These are phyloP conservation scores for Inga oerstediana DNA, from an alignment of 306 rosid species.

Conservation along the genomic window DNA sequence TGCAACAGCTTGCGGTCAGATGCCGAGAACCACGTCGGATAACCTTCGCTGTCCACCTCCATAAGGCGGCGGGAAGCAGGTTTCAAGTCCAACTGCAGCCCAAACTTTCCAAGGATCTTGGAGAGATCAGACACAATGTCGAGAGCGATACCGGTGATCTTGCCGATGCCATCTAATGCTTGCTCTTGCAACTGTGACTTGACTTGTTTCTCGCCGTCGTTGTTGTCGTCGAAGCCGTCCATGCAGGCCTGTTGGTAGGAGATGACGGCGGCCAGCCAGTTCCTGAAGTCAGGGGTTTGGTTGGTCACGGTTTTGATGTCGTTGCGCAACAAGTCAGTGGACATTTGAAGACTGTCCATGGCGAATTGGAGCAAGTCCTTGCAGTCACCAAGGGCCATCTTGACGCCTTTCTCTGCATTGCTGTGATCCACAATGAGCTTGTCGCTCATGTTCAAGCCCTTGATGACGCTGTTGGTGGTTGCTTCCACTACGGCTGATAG, in stretches of 20 bases:
- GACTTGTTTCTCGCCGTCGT: constrained; percentile 25
- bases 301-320: constrained; percentile 29
- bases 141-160: constrained; percentile 48
- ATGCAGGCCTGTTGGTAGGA: constrained; percentile 35
- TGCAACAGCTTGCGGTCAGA: constrained; percentile 46
- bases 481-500: constrained; percentile 42
- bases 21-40: constrained; percentile 52
- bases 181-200: neutral
- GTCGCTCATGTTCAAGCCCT: constrained; percentile 52
- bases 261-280: constrained; percentile 67
- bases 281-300: constrained; percentile 48
- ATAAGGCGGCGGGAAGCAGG: constrained; percentile 46
- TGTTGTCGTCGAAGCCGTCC: constrained; percentile 18
- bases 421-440: constrained; percentile 34
- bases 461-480: constrained; percentile 45
- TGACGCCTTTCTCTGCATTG: constrained; percentile 5
- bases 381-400: constrained; percentile 66
- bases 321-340: constrained; percentile 31
- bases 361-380: constrained; percentile 58
- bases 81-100: constrained; percentile 34
- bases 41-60: constrained; percentile 37
- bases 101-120: constrained; percentile 14
- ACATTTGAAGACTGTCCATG: constrained; percentile 40
- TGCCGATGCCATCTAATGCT: neutral
- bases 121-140: constrained; percentile 42